Conservation (phyloP, 2,329 filamentous ascomycete genomes). For the Colletotrichum sublineola region DNA sequence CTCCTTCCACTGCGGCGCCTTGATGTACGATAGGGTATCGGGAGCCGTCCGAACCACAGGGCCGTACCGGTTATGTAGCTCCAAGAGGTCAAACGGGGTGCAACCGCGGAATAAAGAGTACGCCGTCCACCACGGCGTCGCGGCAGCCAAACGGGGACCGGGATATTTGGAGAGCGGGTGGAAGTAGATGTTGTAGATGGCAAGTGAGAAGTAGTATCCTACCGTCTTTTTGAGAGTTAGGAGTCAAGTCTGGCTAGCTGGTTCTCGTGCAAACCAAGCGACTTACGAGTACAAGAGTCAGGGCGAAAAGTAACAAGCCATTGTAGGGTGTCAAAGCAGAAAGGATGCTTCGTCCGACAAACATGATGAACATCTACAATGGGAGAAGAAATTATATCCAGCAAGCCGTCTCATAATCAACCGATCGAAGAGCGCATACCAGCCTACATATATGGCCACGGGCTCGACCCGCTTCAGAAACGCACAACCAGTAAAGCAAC, state of each 20-base stretch:
- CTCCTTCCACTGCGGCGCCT: slow-evolving; percentile 53
- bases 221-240: neutral
- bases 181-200: slow-evolving; percentile 50
- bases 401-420: neutral
- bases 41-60: slow-evolving; percentile 61
- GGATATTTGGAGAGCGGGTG: slow-evolving; percentile 50
- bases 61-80: slow-evolving; percentile 57
- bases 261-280: no score
- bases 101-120: slow-evolving; percentile 20
- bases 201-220: neutral
- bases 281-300: neutral
- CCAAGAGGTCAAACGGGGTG: slow-evolving; percentile 46
- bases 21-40: slow-evolving; percentile 59
- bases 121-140: slow-evolving; percentile 29
- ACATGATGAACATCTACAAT: neutral
- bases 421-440: neutral
- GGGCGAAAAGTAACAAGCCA: neutral
- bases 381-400: neutral
- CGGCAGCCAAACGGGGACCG: slow-evolving; percentile 44
- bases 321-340: neutral
- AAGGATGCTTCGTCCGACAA: neutral
- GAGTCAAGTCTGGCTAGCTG: neutral
- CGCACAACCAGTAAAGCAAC: no score
- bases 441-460: neutral
- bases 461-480: neutral